Base-by-base conservation (phyloP, 345 rosid species). In the Turritis glabra region DNA sequence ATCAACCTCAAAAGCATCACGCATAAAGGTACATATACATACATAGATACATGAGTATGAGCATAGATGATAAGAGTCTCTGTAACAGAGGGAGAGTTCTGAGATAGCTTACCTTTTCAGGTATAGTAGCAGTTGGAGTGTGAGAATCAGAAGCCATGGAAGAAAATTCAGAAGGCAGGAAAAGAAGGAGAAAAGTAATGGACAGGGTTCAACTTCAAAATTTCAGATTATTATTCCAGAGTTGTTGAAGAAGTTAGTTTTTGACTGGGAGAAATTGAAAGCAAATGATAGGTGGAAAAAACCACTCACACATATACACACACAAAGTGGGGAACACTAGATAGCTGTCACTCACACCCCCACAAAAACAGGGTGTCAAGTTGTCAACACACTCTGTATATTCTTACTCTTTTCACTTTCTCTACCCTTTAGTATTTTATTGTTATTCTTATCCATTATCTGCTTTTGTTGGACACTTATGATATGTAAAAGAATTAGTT, bases 131-230 rank as follows among this genome's bases (percentile, higher is more conserved):
- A 76, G 75, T 32, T 32, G 57, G 27, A 44, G 75, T 44, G 52
- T 53, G 65, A 76, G 80, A 76, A 76, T 76, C 75, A 44, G 80
- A 69, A 69, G 80, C 75, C 80, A 76, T 76, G 80, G 71, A 50
- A 75, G 68, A 68, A 68, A 68, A 50, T 67, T 58, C 62, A 58
- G 67, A 64, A 46, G 55, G 22, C 35, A 25, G 17, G 29, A n/a
- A 48, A 65, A 33, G 12, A 25, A 68, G 21, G 55, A 19, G 32
- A 76, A 69, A 76, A 76, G 66, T 63, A 76, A 70, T 62, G 80
- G 80, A 70, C 75, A 76, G 71, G 75, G 80, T 69, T 70, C 52
- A 63, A 46, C 64, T 44, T 54, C 9, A 55, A 19, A 15, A 41
- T 12, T 22, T 51, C 26, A 58, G 74, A 68, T 60, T 25, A 40